A percentile compares a stretch with the other conserved stretches of the same genome.
Conservation (phyloP, 164 flowering plant genomes). For the Magnolia sinica region DNA sequence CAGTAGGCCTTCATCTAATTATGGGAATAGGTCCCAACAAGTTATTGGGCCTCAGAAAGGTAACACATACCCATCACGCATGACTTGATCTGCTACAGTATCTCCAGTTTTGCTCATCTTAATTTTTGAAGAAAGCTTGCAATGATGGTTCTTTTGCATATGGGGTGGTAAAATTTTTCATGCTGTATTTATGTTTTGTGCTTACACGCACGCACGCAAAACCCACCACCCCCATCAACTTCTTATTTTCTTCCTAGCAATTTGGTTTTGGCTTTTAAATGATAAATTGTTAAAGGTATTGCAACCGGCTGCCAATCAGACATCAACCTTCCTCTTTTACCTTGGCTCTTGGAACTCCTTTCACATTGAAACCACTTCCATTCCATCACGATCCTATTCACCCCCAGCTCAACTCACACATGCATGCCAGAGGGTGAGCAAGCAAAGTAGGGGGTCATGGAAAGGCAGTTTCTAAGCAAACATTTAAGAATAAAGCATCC, state of each 20-base stretch:
- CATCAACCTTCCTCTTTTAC: background rate
- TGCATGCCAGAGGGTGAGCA: too few species aligned
- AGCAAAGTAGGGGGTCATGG: too few species aligned
- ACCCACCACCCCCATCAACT: background rate
- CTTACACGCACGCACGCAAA: background rate
- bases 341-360: too few species aligned
- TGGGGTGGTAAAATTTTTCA: background rate
- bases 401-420: too few species aligned
- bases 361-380: too few species aligned
- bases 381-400: too few species aligned
- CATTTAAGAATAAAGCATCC: too few species aligned
- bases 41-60: slow-evolving; percentile 41
- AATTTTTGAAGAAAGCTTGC: background rate
- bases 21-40: slow-evolving; percentile 52
- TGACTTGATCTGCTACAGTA: background rate
- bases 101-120: background rate
- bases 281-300: background rate
- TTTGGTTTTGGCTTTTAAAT: background rate
- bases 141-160: background rate
- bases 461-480: too few species aligned
- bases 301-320: background rate
- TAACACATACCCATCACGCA: slow-evolving; percentile 1
- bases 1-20: slow-evolving; percentile 65
- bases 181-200: background rate
- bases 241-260: background rate